phyloP scores from a whole-genome alignment of 2,329 filamentous ascomycete species.

The Tolypocladium paradoxum region DNA sequence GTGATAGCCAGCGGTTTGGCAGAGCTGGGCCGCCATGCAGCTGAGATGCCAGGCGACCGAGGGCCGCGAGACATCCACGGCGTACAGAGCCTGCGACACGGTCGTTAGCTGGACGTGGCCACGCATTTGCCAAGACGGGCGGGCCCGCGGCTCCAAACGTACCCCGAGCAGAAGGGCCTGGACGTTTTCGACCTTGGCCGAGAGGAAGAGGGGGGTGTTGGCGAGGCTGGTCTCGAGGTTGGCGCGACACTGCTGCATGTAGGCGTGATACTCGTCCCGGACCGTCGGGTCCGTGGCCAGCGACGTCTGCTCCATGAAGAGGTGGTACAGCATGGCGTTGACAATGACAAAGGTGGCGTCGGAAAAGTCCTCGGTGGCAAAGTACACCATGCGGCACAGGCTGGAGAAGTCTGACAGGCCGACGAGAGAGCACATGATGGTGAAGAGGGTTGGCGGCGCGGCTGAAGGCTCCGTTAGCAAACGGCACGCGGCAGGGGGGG shows the following conservation, averaged over 20 bases:
- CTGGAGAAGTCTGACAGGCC: conserved; percentile 38
- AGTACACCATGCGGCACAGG: conserved; percentile 39
- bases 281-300: conserved; percentile 19
- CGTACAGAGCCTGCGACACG: conserved; percentile 40
- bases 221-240: conserved; percentile 40
- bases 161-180: conserved; percentile 50
- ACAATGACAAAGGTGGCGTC: conserved; percentile 40
- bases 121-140: not conserved
- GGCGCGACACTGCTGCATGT: conserved; percentile 29
- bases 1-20: conserved; percentile 53
- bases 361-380: conserved; percentile 38
- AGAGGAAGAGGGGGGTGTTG: conserved; percentile 44
- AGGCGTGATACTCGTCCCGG: conserved; percentile 25
- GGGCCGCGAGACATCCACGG: conserved; percentile 50
- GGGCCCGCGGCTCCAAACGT: conserved; percentile 10
- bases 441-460: conserved; percentile 36
- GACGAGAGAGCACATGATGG: conserved; percentile 37
- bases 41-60: conserved; percentile 55
- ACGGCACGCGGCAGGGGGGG: not conserved
- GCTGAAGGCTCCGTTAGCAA: conserved; percentile 18
- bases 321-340: conserved; percentile 36
- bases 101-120: not conserved
- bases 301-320: conserved; percentile 35
- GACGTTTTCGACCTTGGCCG: conserved; percentile 42
- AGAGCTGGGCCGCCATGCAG: conserved; percentile 47